Evolutionary conservation across 2,329 filamentous ascomycete genomes (phyloP), one percentile per base, ranked within the genome.

Genomic region (Acarospora socialis): DNA sequence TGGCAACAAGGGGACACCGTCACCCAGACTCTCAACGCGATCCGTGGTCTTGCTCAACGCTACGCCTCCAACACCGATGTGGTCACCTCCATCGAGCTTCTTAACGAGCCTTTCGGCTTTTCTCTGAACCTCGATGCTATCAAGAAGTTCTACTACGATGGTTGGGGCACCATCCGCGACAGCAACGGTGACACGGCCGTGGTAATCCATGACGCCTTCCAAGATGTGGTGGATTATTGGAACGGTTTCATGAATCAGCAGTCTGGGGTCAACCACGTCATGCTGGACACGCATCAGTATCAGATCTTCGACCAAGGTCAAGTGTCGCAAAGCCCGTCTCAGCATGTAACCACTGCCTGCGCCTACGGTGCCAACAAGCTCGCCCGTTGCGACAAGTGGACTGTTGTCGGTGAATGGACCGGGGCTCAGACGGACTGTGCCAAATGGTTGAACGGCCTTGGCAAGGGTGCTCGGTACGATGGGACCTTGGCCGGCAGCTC

Each of bases 231-330:
- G 4, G 12, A 14, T 7, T 59, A 56, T 5, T 80, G 70, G 68
- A 79, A 79, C 44, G 67, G 62, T 4, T 72, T 70, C 50, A 59
- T 77, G 43, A 67, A 60, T 2, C 56, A 58, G 1, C 57, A 54
- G 13, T 46, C 50, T 17, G 56, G 53, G 7, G 51, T 55, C 36
- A 48, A 49, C 28, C 66, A 68, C 28, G 65, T 77, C 23, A 65
- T 68, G 27, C 53, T 81, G 39, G 76, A 81, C 46, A 72, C 75
- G 36, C 76, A 81, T 48, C 71, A 79, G 46, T 81, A 80, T 48
- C 68, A 78, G 47, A 61, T 73, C 36, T 79, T 79, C 53, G 61
- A 58, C 37, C 51, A 61, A 15, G 56, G 53, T 0, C 55, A 68
- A 17, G 54, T 76, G 18, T 57, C 59, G 14, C 52, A 68, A 49